Base-by-base conservation (phyloP, 2,329 filamentous ascomycete species). In the Myriosclerotinia curreyana region DNA sequence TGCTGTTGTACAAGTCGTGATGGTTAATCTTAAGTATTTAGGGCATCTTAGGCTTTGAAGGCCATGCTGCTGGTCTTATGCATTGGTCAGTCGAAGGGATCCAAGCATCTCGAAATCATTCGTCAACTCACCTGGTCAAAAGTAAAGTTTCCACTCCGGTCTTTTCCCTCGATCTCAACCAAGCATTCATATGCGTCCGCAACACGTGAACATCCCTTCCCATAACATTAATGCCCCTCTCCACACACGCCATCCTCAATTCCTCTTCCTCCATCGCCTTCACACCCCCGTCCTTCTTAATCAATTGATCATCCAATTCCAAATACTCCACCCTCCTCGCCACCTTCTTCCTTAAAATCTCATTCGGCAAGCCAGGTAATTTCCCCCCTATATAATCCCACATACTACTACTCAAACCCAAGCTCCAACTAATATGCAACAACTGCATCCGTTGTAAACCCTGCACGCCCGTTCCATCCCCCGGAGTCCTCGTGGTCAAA, bases 171-270 rank as follows among this genome's bases (percentile, higher is more conserved):
- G 73, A 71, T 51, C 71, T 69, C 44, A 81, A 68, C 79, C 79
- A 82, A 46, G 66, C 69, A 34, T 66, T 65, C 64, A 82, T 68
- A 40, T 73, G 70, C 44, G 69, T 74, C 38, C 76, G 78, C 62
- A 81, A 71, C 5, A 72, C 68, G 22, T 72, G 62, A 54, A 79
- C 76, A 0, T 71, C 68, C 22, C 67, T 72, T 5, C 77, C 81
- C 34, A 84, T 69, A 12, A 84, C 80, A 69, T 84, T 78, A 44
- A 89, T 80, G 0, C 88, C 90, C 17, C 89, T 81, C 68, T 92
- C 89, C 64, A 85, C 81, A 71, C 89, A 89, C 17, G 91, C 91
- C 65, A 91, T 81, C 66, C 78, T 77, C 25, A 92, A 77, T 78
- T 96, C 91, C 48, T 84, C 82, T 9, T 76, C 76, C 68, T 82